These are phyloP conservation scores for Cryptosporidium canis DNA, from an alignment of 169 alveolate genomes.

Conservation along the genomic window DNA sequence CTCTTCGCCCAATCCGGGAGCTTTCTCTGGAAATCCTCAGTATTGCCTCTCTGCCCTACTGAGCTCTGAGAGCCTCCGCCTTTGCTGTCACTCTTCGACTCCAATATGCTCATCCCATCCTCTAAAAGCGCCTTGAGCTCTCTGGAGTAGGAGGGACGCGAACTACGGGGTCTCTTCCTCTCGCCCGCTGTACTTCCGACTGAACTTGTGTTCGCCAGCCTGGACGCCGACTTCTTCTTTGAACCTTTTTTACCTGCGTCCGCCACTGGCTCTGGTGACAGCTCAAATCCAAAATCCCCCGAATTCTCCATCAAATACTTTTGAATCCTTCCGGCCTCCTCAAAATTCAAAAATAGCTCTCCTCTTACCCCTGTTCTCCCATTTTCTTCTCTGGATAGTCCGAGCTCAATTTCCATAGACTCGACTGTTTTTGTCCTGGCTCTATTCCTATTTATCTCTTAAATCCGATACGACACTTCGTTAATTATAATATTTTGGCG, in stretches of 20 bases:
- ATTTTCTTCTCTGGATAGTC: conserved; percentile 34
- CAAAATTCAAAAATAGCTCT: conserved; percentile 25
- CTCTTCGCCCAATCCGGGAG: conserved; percentile 71
- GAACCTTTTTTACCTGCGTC: neutral
- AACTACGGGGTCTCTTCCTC: conserved; percentile 30
- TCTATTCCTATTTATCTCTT: neutral
- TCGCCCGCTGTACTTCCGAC: neutral
- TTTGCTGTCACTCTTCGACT: conserved; percentile 10
- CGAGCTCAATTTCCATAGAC: conserved; percentile 4
- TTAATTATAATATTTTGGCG: neutral
- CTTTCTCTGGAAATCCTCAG: conserved; percentile 15
- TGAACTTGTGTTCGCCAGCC: neutral
- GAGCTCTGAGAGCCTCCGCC: neutral
- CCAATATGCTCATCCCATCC: conserved; percentile 51
- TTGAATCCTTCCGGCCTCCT: conserved; percentile 24
- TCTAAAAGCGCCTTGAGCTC: conserved; percentile 62
- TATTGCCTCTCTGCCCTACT: conserved; percentile 13
- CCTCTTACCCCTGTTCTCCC: conserved; percentile 63
- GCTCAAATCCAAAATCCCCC: conserved; percentile 52
- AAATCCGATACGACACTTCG: neutral
- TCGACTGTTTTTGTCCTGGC: neutral
- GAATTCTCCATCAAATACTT: conserved; percentile 28
- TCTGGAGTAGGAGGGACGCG: conserved; percentile 71
- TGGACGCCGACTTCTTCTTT: neutral
- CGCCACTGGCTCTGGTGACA: conserved; percentile 46